A percentile compares a stretch with the other conserved stretches of the same genome.
Evolutionary conservation across 2,329 filamentous ascomycete species (phyloP).

Genomic region (Thelonectria blattea): DNA sequence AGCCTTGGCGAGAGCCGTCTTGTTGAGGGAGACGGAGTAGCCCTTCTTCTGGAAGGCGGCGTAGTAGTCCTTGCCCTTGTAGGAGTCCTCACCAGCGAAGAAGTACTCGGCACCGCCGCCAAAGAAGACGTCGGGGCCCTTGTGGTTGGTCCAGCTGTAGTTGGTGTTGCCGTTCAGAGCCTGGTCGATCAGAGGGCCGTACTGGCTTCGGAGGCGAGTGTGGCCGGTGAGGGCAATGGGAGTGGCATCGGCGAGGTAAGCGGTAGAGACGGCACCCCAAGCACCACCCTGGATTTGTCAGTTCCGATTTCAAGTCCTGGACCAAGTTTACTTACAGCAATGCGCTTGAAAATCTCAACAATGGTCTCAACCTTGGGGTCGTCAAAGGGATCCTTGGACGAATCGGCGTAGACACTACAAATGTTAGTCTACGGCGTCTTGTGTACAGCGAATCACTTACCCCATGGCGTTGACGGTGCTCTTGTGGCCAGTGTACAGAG

Average conservation of each 20-base stretch:
- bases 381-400: slow-evolving; percentile 74
- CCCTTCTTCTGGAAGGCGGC: slow-evolving; percentile 74
- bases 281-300: slow-evolving; percentile 51
- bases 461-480: slow-evolving; percentile 82
- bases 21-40: slow-evolving; percentile 76
- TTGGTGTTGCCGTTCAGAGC: slow-evolving; percentile 78
- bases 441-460: slow-evolving; percentile 40
- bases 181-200: slow-evolving; percentile 76
- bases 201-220: slow-evolving; percentile 71
- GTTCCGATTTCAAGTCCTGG: not conserved
- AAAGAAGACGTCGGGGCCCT: slow-evolving; percentile 80
- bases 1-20: slow-evolving; percentile 68
- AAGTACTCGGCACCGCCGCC: slow-evolving; percentile 86
- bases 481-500: slow-evolving; percentile 84
- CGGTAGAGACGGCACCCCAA: slow-evolving; percentile 77
- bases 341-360: slow-evolving; percentile 75
- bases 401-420: slow-evolving; percentile 73
- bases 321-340: slow-evolving; percentile 66
- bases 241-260: slow-evolving; percentile 81
- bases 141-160: slow-evolving; percentile 79
- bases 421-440: slow-evolving; percentile 11
- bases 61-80: slow-evolving; percentile 78
- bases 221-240: slow-evolving; percentile 78
- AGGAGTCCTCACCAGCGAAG: slow-evolving; percentile 67
- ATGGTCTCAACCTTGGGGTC: slow-evolving; percentile 89